These are phyloP conservation scores for Podospora fimiseda DNA, from an alignment of 495 filamentous ascomycete species.

Conservation along the genomic window DNA sequence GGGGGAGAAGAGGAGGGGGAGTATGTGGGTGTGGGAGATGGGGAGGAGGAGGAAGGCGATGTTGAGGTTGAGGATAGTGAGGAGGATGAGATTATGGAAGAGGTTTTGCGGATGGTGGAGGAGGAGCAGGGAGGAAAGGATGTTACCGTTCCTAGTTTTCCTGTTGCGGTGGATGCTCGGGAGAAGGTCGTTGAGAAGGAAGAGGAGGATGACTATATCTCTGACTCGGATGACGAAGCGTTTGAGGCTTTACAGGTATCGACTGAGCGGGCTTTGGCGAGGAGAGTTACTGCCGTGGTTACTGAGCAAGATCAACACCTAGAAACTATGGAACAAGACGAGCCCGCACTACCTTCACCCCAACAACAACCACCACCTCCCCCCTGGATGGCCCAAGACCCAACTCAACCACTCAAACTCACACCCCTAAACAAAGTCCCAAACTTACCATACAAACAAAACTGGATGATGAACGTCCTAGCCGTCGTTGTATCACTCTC, in stretches of 20 bases:
- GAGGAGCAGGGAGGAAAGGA: too few species aligned
- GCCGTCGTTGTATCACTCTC: conserved; percentile 37
- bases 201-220: conserved; percentile 8
- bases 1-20: conserved; percentile 4
- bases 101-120: not conserved
- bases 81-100: conserved; percentile 1
- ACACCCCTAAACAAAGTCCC: conserved; percentile 37
- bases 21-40: not conserved
- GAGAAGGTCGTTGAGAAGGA: not conserved
- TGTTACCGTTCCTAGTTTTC: not conserved
- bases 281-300: conserved; percentile 8
- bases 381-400: conserved; percentile 24
- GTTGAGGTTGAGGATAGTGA: not conserved
- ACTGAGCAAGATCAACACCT: not conserved
- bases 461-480: conserved; percentile 43
- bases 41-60: not conserved
- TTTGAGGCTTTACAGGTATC: conserved; percentile 11
- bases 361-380: conserved; percentile 16
- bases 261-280: conserved; percentile 9
- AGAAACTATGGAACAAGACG: not conserved
- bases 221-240: conserved; percentile 15
- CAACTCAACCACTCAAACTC: conserved; percentile 30
- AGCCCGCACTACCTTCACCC: not conserved
- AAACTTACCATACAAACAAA: conserved; percentile 42
- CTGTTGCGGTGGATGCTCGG: not conserved